These are phyloP conservation scores for Pharus latifolius DNA, from an alignment of 176 grass and related monocot species.

Conservation along the genomic window DNA sequence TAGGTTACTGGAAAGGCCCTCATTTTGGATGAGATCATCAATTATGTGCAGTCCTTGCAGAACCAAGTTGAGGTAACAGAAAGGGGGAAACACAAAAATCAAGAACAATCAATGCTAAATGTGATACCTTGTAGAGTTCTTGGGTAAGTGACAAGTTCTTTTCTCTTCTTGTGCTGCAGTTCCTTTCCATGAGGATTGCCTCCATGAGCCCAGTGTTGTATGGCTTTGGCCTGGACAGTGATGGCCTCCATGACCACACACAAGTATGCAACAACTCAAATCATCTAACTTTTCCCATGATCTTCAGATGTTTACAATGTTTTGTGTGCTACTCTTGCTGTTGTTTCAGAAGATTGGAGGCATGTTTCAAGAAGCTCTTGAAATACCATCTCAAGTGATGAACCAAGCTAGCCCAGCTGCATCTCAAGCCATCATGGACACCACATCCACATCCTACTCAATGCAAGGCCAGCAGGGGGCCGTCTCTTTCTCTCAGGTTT, in stretches of 20 bases:
- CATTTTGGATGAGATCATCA: constrained; percentile 93
- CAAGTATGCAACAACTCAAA: constrained; percentile 28
- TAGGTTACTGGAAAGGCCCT: constrained; percentile 82
- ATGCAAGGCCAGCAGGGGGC: constrained; percentile 45
- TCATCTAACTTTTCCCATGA: not conserved
- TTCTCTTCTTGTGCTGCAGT: constrained; percentile 29
- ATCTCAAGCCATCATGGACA: constrained; percentile 43
- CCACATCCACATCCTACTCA: constrained; percentile 23
- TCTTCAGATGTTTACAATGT: not conserved
- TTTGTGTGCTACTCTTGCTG: not conserved
- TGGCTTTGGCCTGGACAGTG: constrained; percentile 47
- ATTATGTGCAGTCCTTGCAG: constrained; percentile 85
- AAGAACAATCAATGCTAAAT: constrained; percentile 6
- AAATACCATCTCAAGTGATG: constrained; percentile 33
- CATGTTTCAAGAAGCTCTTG: constrained; percentile 41
- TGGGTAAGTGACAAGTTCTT: not conserved
- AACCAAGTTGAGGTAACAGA: constrained; percentile 90
- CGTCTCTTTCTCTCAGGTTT: constrained; percentile 53
- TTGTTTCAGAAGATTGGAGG: constrained; percentile 53
- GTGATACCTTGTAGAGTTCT: not conserved
- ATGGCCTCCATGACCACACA: constrained; percentile 26
- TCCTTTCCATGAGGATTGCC: constrained; percentile 97
- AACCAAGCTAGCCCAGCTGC: constrained; percentile 33
- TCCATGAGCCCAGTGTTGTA: constrained; percentile 58
- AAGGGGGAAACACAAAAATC: not conserved